Evolutionary conservation across 495 filamentous ascomycete genomes (phyloP).

Genomic region (Penicillium paradoxum): DNA sequence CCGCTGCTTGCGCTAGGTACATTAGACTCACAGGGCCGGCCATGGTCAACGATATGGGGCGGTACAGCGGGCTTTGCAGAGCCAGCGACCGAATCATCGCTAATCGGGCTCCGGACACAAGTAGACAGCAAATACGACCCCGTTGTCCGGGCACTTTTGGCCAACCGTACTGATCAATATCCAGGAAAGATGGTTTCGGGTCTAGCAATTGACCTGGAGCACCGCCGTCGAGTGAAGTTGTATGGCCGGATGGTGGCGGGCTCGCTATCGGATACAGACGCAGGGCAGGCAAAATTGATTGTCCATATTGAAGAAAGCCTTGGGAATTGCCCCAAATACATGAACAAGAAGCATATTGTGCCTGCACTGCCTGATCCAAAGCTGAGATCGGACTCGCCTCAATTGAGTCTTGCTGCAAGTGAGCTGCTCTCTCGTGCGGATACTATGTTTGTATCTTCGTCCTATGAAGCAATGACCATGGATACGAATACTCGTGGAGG

Average conservation of each 20-base stretch:
- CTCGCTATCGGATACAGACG: constrained; percentile 30
- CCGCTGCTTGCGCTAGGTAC: constrained; percentile 68
- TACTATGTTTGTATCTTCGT: constrained; percentile 69
- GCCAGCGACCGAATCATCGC: constrained; percentile 46
- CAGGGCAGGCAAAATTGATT: constrained; percentile 55
- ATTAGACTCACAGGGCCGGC: constrained; percentile 55
- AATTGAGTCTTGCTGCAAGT: constrained; percentile 45
- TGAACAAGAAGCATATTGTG: constrained; percentile 64
- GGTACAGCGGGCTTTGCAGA: constrained; percentile 62
- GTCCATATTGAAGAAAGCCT: constrained; percentile 64
- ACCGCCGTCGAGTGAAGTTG: constrained; percentile 61
- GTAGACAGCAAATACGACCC: constrained; percentile 61
- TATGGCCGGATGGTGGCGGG: constrained; percentile 59
- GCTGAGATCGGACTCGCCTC: constrained; percentile 43
- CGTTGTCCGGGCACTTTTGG: constrained; percentile 52
- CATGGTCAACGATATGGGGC: constrained; percentile 73
- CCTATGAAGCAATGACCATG: constrained; percentile 60
- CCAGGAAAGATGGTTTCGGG: constrained; percentile 50
- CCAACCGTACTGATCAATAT: constrained; percentile 26
- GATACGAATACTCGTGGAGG: constrained; percentile 83
- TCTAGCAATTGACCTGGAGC: constrained; percentile 63
- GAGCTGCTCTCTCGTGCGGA: constrained; percentile 60
- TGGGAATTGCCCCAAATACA: constrained; percentile 79
- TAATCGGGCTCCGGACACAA: constrained; percentile 55
- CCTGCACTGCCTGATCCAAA: constrained; percentile 48